Base-by-base conservation (phyloP, 164 flowering plant genomes). In the Chloranthus sessilifolius region DNA sequence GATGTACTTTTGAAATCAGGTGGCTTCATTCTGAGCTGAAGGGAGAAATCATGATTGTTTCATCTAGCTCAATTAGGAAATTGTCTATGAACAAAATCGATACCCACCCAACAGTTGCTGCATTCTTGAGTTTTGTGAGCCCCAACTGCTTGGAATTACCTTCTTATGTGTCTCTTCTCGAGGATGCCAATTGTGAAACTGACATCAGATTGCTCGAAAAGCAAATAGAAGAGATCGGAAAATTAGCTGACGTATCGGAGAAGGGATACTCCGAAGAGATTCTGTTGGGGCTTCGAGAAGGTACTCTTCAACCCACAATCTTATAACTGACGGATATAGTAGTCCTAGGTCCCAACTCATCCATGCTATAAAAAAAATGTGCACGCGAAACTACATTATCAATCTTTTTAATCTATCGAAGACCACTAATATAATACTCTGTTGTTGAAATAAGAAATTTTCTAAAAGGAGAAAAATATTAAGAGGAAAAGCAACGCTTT, bases 1-100 rank as follows among this genome's bases (percentile, higher is more conserved):
- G 76, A 59, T 76, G 78, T 50, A 61, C 65, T 56, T 73, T 73
- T 63, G 50, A 29, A 26, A 53, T 76, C 56, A 76, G 49, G 59
- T 74, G 76, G 76, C 59, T 68, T 52, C 62, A 58, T 29, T 50
- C 62, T 16, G 55, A 72, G 10, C 29, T 61, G 21, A 37, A 55
- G 29, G 67, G 54, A 48, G 74, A 30, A 65, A 61, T 56, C 25
- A 1, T 35, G 8, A 64, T 37, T 48, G 68, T 73, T 41, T 63
- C 78, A 52, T 66, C 81, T 30, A 55, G 53, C 37, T 60, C 76
- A 36, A 57, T 73, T 46, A 52, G 60, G 60, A 73, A 52, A 66
- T 41, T 66, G 55, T 43, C 72, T 34, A 33, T 41, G 24, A 41
- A 51, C 52, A 63, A 40, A 44, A 62, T 73, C 38, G 52, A 50